phyloP scores from a whole-genome alignment of 1,139 yeast species.

The Oligophagozyma castellii region DNA sequence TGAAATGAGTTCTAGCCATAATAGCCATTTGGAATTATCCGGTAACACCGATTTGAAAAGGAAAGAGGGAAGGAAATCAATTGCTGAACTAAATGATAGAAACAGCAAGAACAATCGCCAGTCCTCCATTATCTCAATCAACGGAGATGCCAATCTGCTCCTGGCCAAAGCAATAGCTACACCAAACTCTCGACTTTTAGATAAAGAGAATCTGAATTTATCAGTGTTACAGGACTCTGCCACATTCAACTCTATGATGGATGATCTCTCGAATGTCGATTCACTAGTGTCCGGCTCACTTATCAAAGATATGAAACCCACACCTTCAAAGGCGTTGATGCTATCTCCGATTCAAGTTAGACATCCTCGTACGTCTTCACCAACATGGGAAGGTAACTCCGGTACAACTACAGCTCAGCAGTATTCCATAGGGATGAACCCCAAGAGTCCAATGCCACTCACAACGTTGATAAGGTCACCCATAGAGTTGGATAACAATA shows the following conservation, averaged over 20 bases:
- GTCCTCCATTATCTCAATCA: background rate
- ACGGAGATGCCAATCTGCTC: slow-evolving; percentile 1
- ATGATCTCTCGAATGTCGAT: slow-evolving; percentile 13
- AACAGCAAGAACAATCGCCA: background rate
- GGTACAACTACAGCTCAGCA: too few relatives aligned
- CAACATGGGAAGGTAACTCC: too few relatives aligned
- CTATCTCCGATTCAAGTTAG: slow-evolving; percentile 5
- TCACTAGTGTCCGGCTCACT: slow-evolving; percentile 18
- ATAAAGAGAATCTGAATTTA: background rate
- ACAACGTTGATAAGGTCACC: background rate
- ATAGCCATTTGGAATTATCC: background rate
- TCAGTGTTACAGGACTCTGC: slow-evolving; percentile 6
- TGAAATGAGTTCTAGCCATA: slow-evolving; percentile 1
- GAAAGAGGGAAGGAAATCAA: background rate
- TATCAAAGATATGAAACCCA: slow-evolving; percentile 8
- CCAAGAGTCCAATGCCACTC: background rate
- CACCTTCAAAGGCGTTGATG: slow-evolving; percentile 8
- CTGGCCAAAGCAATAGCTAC: background rate
- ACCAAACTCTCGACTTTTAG: slow-evolving; percentile 1
- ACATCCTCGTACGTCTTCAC: background rate
- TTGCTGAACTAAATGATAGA: background rate
- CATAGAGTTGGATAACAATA: background rate
- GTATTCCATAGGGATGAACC: background rate
- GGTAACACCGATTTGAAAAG: background rate
- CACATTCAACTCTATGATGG: slow-evolving; percentile 11